A percentile compares a stretch with the other conserved stretches of the same genome.
Evolutionary conservation across 2,329 filamentous ascomycete species (phyloP).

Genomic region (Hymenoscyphus infarciens): DNA sequence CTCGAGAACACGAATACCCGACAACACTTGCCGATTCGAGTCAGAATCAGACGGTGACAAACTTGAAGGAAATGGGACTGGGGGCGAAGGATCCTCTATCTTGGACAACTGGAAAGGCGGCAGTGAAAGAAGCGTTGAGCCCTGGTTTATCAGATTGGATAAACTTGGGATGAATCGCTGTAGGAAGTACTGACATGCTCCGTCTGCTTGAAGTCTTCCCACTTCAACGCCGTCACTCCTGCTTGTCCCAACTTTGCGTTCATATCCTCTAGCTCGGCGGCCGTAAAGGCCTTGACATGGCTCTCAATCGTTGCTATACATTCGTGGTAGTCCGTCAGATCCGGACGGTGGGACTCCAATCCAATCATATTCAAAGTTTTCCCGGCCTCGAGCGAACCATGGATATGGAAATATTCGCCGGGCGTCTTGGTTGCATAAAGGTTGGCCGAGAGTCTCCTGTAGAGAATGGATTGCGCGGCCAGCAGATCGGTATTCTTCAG

Average conservation of each 20-base stretch:
- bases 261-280: slow-evolving; percentile 53
- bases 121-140: slow-evolving; percentile 38
- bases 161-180: not conserved
- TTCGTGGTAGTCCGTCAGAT: slow-evolving; percentile 56
- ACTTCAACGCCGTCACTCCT: slow-evolving; percentile 56
- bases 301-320: slow-evolving; percentile 58
- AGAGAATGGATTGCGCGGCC: slow-evolving; percentile 65
- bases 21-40: slow-evolving; percentile 37
- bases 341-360: slow-evolving; percentile 56
- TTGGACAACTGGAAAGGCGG: slow-evolving; percentile 47
- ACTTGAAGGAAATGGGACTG: slow-evolving; percentile 43
- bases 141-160: slow-evolving; percentile 29
- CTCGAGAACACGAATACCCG: slow-evolving; percentile 69
- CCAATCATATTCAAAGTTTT: slow-evolving; percentile 69
- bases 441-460: slow-evolving; percentile 69
- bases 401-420: slow-evolving; percentile 71
- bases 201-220: slow-evolving; percentile 56
- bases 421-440: slow-evolving; percentile 64
- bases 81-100: slow-evolving; percentile 41
- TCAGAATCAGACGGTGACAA: slow-evolving; percentile 10
- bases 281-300: slow-evolving; percentile 52
- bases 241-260: slow-evolving; percentile 56
- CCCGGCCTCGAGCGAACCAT: slow-evolving; percentile 69
- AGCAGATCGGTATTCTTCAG: slow-evolving; percentile 65
- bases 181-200: slow-evolving; percentile 44